Conservation (phyloP, 129 eudicot genomes). For the Chrysanthemum makinoi region DNA sequence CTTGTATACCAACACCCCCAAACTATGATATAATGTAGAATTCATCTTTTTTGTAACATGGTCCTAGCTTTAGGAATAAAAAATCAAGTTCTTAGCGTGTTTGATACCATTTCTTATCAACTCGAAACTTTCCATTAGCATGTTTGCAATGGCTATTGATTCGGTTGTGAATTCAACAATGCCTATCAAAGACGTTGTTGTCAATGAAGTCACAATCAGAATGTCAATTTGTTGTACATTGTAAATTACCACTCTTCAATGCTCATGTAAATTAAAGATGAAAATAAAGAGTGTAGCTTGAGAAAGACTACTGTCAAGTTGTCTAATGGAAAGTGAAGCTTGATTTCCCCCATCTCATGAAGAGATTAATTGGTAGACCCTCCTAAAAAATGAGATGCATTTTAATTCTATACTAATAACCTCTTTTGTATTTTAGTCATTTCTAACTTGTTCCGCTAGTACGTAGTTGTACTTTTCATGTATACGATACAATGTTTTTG, state of each 20-base stretch:
- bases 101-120: too few species aligned
- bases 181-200: conserved; percentile 23
- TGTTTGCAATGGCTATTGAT: background rate
- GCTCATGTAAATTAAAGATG: conserved; percentile 8
- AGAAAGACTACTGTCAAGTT: conserved; percentile 24
- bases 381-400: conserved; percentile 2
- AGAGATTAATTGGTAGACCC: conserved; percentile 25
- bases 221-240: conserved; percentile 3
- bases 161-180: background rate
- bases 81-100: too few species aligned
- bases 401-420: conserved; percentile 11
- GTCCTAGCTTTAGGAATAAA: too few species aligned
- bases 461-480: too few species aligned
- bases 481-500: too few species aligned
- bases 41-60: too few species aligned
- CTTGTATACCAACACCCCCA: too few species aligned
- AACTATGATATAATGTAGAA: too few species aligned
- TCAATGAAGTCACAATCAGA: conserved; percentile 1
- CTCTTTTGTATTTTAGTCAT: background rate
- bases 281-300: conserved; percentile 20
- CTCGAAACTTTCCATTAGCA: too few species aligned
- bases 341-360: conserved; percentile 25
- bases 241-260: conserved; percentile 20
- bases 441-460: too few species aligned
- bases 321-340: conserved; percentile 33